A percentile compares a stretch with the other conserved stretches of the same genome.
Evolutionary conservation across 495 filamentous ascomycete species (phyloP).

Genomic region (Emericellopsis terricola): DNA sequence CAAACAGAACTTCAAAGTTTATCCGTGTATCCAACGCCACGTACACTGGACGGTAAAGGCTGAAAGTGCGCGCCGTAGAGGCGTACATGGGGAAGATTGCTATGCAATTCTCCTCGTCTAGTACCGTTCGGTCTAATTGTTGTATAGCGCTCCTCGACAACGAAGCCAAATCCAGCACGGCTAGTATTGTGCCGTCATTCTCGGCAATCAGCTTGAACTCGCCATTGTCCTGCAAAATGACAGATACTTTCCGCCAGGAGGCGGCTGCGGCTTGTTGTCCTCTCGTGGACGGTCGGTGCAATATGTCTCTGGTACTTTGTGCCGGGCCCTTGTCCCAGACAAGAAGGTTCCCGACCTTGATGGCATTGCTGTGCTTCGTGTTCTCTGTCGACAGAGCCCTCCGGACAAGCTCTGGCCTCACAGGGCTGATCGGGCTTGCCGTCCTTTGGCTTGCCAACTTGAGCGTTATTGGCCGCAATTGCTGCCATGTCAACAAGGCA

Average conservation of each 20-base stretch:
- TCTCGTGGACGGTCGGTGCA: conserved; percentile 27
- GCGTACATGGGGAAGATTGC: conserved; percentile 77
- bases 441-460: conserved; percentile 11
- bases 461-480: conserved; percentile 41
- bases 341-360: conserved; percentile 90
- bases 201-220: conserved; percentile 83
- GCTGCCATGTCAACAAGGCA: conserved; percentile 86
- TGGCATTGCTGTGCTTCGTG: conserved; percentile 68
- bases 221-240: conserved; percentile 88
- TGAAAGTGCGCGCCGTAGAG: conserved; percentile 40
- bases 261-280: conserved; percentile 20
- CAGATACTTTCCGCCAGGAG: conserved; percentile 74
- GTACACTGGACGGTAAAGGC: conserved; percentile 58
- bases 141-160: conserved; percentile 81
- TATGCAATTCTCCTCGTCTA: conserved; percentile 88
- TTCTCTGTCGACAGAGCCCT: conserved; percentile 35
- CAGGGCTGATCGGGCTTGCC: conserved; percentile 7
- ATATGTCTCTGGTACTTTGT: conserved; percentile 33
- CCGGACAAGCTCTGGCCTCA: conserved; percentile 47
- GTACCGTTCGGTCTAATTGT: conserved; percentile 71
- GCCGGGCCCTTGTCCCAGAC: conserved; percentile 61
- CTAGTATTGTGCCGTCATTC: conserved; percentile 57
- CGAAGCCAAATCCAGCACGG: conserved; percentile 75
- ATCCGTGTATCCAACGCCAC: conserved; percentile 74
- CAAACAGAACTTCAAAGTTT: conserved; percentile 93